These are phyloP conservation scores for Handroanthus guayacan DNA, from an alignment of 257 asterid genomes.

Conservation along the genomic window DNA sequence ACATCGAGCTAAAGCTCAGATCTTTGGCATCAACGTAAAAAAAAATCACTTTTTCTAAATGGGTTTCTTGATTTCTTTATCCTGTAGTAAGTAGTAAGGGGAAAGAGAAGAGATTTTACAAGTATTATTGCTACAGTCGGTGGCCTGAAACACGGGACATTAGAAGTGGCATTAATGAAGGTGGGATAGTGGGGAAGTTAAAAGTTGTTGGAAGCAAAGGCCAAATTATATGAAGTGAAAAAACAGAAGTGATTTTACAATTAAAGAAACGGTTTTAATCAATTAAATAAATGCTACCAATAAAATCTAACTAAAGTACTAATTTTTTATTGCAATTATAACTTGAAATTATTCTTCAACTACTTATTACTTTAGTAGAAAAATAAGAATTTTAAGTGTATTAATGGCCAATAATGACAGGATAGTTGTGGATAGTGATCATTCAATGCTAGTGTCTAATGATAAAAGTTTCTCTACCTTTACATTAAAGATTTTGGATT, in stretches of 20 bases:
- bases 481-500: no score
- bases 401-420: background rate
- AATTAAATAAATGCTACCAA: background rate
- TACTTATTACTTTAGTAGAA: background rate
- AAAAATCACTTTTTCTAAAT: background rate
- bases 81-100: background rate
- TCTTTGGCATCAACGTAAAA: slow-evolving; percentile 39
- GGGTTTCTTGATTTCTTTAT: slow-evolving; percentile 25
- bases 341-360: background rate
- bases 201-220: slow-evolving; percentile 25
- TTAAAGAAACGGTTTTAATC: slow-evolving; percentile 20
- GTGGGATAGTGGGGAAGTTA: slow-evolving; percentile 57
- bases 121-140: slow-evolving; percentile 27
- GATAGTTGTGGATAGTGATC: background rate
- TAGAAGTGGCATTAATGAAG: slow-evolving; percentile 44
- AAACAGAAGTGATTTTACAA: background rate
- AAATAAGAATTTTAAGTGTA: background rate
- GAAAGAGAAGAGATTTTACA: slow-evolving; percentile 6
- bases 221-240: background rate
- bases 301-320: no score
- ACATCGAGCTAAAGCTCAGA: slow-evolving; percentile 45
- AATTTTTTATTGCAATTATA: background rate
- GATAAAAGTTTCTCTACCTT: no score
- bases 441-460: background rate
- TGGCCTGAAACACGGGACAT: slow-evolving; percentile 50